Evolutionary conservation across 805 yeast species (phyloP), one percentile per base, ranked within the genome.

Genomic region (Huiozyma naganishii): DNA sequence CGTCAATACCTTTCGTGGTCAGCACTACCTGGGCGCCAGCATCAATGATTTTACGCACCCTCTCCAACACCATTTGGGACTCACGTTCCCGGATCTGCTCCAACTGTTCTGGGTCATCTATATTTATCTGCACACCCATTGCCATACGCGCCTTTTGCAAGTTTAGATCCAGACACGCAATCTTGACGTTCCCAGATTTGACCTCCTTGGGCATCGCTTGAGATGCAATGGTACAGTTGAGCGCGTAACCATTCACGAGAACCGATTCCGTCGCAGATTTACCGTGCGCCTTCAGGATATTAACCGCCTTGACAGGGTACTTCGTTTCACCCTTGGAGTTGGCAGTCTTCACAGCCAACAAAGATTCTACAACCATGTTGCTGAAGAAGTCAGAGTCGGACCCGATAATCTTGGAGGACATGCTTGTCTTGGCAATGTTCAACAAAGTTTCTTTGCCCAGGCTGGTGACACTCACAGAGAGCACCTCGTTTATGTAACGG

Each of bases 81-180:
- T 88, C 97, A 56, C 95, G 77, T 62, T 84, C 79, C 58, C 96
- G 75, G 53, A 88, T 86, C 55, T 85, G 84, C 69, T 92, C 99
- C 54, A 92, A 75, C 67, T 87, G 95, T 55, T 92, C 96, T 36
- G 99, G 98, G 63, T 92, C 97, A 55, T 86, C 95, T 59, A 92
- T 87, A 61, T 89, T 89, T 65, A 92, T 85, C 65, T 88, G 95
- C 42, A 92, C 97, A 44, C 99, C 99, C 79, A 92, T 79, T 36
- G 97, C 96, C 96, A 92, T 87, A 61, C 89, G 79, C 2, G 95
- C 92, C 64, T 89, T 90, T 64, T 94, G 98, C 59, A 92, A 71
- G 66, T 94, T 90, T 65, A 92, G 76, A 67, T 88, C 97, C 57
- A 88, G 72, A 52, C 87, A 79, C 3, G 97, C 97, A 53, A 88